Evolutionary conservation across 371 early-diverging fungal species (phyloP).

Genomic region (Rhizopus microsporus): DNA sequence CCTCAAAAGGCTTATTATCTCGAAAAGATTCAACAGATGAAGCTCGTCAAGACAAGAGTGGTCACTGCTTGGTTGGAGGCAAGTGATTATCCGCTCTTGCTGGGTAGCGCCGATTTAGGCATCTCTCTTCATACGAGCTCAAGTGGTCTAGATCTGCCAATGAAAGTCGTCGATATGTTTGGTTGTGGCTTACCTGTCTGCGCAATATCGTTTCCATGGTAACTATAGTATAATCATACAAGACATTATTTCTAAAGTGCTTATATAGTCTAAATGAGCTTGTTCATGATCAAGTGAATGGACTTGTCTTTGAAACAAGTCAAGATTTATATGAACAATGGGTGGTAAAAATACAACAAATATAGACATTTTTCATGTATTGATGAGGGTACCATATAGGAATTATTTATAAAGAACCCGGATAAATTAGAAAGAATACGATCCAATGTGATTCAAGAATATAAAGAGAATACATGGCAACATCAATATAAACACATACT

Average conservation of each 20-base stretch:
- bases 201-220: conserved; percentile 76
- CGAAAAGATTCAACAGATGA: conserved; percentile 56
- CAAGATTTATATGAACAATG: conserved; percentile 65
- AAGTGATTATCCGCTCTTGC: conserved; percentile 82
- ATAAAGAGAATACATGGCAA: conserved; percentile 44
- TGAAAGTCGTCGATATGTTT: conserved; percentile 99
- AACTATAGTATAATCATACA: neutral
- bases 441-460: conserved; percentile 39
- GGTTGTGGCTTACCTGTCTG: conserved; percentile 93
- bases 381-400: conserved; percentile 20
- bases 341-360: conserved; percentile 27
- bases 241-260: neutral
- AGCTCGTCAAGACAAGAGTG: conserved; percentile 61
- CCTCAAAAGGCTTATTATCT: conserved; percentile 76
- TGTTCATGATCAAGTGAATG: conserved; percentile 75
- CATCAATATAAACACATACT: conserved; percentile 36
- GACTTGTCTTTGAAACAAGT: conserved; percentile 73
- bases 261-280: conserved; percentile 74
- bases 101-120: conserved; percentile 91
- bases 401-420: conserved; percentile 41
- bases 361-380: conserved; percentile 2
- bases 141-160: conserved; percentile 94
- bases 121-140: conserved; percentile 90
- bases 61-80: conserved; percentile 82
- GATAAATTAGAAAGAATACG: conserved; percentile 28